A percentile compares a stretch with the other conserved stretches of the same genome.
These are phyloP conservation scores for Trichosporon ovoides DNA, from an alignment of 1,284 basidiomycete genomes.

Conservation along the genomic window DNA sequence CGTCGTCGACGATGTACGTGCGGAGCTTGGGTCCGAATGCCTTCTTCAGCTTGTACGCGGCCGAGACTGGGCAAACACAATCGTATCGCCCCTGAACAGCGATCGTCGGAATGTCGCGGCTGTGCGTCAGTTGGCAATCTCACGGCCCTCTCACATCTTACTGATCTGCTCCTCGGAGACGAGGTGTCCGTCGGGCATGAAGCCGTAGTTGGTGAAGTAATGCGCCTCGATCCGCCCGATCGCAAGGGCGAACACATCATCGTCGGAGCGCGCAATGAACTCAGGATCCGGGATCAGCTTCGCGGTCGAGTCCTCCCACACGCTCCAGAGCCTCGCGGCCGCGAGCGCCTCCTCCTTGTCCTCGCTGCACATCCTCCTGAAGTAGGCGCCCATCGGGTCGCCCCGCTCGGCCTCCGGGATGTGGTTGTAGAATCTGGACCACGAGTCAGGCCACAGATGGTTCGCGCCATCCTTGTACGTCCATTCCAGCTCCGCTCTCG, in stretches of 20 bases:
- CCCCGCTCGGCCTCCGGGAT: slow-evolving; percentile 72
- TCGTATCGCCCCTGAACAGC: slow-evolving; percentile 70
- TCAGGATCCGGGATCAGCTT: slow-evolving; percentile 66
- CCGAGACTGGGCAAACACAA: slow-evolving; percentile 50
- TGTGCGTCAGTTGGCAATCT: slow-evolving; percentile 1
- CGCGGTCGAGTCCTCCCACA: slow-evolving; percentile 86
- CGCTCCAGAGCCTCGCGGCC: slow-evolving; percentile 68
- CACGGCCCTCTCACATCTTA: slow-evolving; percentile 57
- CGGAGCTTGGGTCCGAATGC: slow-evolving; percentile 64
- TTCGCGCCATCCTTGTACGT: slow-evolving; percentile 68
- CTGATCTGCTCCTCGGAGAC: slow-evolving; percentile 75
- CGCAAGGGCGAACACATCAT: slow-evolving; percentile 62
- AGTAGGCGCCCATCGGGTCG: slow-evolving; percentile 71
- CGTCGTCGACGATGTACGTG: slow-evolving; percentile 77
- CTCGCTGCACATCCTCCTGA: slow-evolving; percentile 68
- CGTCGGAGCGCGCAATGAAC: slow-evolving; percentile 63
- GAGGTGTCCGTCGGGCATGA: slow-evolving; percentile 82
- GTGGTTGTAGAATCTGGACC: slow-evolving; percentile 72
- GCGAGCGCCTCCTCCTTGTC: slow-evolving; percentile 55
- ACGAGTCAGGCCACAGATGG: slow-evolving; percentile 74
- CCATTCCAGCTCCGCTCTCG: slow-evolving; percentile 78
- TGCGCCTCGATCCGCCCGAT: slow-evolving; percentile 89
- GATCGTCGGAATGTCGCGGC: slow-evolving; percentile 71
- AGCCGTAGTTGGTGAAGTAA: slow-evolving; percentile 81
- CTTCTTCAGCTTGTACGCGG: slow-evolving; percentile 71